Evolutionary conservation across 768 basidiomycete genomes (phyloP), one percentile per base, ranked within the genome.

Genomic region (Leccinum disarticulatum): DNA sequence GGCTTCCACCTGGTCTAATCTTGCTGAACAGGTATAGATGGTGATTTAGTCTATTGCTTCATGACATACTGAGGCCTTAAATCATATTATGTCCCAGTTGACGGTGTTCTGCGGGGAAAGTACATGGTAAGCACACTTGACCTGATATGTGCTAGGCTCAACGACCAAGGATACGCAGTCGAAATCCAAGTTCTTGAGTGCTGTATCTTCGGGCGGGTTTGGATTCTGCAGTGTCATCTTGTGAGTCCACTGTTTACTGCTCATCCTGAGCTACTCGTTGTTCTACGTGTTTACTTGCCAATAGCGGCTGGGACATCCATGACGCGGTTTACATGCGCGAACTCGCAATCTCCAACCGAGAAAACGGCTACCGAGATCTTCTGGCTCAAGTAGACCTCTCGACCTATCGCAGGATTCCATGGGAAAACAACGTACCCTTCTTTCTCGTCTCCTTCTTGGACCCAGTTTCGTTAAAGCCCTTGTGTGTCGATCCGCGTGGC

Each of bases 201-300:
- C 92, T 0, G 90, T 81, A 8, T 83, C 87, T 53, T 83, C 87
- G 1, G 86, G 87, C 62, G 93, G 93, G 0, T 96, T 97, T 71
- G 93, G 93, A 6, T 97, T 95, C 77, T 96, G 93, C 77, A 92
- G 90, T 66, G 90, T 95, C 52, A 85, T 95, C 58, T 98, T 95
- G 92, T 91, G 60, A 66, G 88, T 78, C 5, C n/a, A 36, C 46
- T 4, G 3, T 38, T 52, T 56, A 15, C 27, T 9, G 52, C 33
- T 46, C n/a, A 5, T 49, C 53, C 36, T 53, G 2, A 0, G 9
- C 8, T 46, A 48, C 54, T 49, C 54, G 14, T 49, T 9, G 50
- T 10, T 15, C 14, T 30, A 52, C 35, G 43, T 65, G 48, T 56
- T 60, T 56, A 54, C 52, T 17, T 25, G 33, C 9, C 38, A 22